Conservation (phyloP, 768 basidiomycete genomes). For the Kwoniella europaea region DNA sequence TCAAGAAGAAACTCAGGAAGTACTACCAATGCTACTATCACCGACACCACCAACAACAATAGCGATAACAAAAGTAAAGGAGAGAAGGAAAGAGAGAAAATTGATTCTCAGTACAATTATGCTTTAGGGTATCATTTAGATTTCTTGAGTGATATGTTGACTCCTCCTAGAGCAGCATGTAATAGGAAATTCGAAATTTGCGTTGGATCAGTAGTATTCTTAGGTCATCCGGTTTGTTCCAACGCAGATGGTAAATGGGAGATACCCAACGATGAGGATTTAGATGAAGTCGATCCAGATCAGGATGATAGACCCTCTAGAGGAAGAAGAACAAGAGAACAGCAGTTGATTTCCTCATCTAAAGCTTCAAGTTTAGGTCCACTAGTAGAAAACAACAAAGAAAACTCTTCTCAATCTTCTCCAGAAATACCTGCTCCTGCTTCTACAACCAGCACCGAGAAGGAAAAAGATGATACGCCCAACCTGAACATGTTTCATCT, state of each 20-base stretch:
- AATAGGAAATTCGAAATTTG: constrained; percentile 93
- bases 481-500: constrained; percentile 69
- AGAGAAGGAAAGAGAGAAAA: constrained; percentile 20
- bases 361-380: constrained; percentile 8
- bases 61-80: neutral
- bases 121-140: constrained; percentile 81
- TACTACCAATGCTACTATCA: constrained; percentile 15
- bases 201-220: constrained; percentile 87
- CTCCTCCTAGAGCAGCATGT: constrained; percentile 76
- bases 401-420: neutral
- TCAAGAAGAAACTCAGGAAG: constrained; percentile 21
- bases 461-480: constrained; percentile 37
- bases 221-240: constrained; percentile 90
- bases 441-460: neutral
- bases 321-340: constrained; percentile 30
- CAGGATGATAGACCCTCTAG: constrained; percentile 31
- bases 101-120: constrained; percentile 54
- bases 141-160: constrained; percentile 79
- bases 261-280: constrained; percentile 58
- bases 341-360: neutral
- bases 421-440: constrained; percentile 4
- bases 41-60: constrained; percentile 1
- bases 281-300: constrained; percentile 48
- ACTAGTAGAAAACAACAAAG: constrained; percentile 18
- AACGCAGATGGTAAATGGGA: constrained; percentile 75